Evolutionary conservation across 306 rosid genomes (phyloP).

Genomic region (Alnus glutinosa): DNA sequence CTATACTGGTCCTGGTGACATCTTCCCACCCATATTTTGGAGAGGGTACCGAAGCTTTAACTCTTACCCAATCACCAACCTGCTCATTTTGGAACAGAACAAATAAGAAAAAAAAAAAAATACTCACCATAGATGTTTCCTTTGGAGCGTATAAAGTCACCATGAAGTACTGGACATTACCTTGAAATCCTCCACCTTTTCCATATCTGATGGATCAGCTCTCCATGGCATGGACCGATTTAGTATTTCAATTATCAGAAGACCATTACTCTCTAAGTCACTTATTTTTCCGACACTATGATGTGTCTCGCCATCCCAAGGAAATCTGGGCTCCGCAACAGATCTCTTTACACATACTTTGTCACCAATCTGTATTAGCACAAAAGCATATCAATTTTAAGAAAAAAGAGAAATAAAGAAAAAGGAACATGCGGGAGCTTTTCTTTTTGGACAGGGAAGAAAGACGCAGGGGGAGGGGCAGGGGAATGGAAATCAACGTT

Average conservation of each 20-base stretch:
- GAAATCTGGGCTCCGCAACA: slow-evolving; percentile 97
- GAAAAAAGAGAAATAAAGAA: slow-evolving; percentile 5
- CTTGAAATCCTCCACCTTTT: slow-evolving; percentile 96
- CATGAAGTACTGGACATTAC: slow-evolving; percentile 32
- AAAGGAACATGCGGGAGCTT: slow-evolving; percentile 1
- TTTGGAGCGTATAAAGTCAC: neutral
- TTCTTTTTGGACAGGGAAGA: neutral
- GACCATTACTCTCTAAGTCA: slow-evolving; percentile 97
- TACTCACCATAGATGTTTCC: slow-evolving; percentile 8
- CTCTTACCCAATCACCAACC: slow-evolving; percentile 99
- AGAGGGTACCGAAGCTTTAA: slow-evolving; percentile 94
- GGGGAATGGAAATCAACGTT: neutral
- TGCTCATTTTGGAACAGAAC: slow-evolving; percentile 30
- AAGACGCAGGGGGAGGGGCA: neutral
- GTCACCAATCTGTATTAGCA: slow-evolving; percentile 74
- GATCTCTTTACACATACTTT: slow-evolving; percentile 93
- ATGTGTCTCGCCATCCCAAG: slow-evolving; percentile 99
- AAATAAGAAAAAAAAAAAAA: slow-evolving; percentile 13
- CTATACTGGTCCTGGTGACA: slow-evolving; percentile 78
- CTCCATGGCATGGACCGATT: slow-evolving; percentile 95
- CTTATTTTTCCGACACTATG: slow-evolving; percentile 94
- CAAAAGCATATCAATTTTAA: slow-evolving; percentile 13
- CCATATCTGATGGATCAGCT: slow-evolving; percentile 99
- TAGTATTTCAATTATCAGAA: slow-evolving; percentile 81
- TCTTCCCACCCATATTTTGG: slow-evolving; percentile 99